These are phyloP conservation scores for Aspergillus hancockii DNA, from an alignment of 495 filamentous ascomycete genomes.

Conservation along the genomic window DNA sequence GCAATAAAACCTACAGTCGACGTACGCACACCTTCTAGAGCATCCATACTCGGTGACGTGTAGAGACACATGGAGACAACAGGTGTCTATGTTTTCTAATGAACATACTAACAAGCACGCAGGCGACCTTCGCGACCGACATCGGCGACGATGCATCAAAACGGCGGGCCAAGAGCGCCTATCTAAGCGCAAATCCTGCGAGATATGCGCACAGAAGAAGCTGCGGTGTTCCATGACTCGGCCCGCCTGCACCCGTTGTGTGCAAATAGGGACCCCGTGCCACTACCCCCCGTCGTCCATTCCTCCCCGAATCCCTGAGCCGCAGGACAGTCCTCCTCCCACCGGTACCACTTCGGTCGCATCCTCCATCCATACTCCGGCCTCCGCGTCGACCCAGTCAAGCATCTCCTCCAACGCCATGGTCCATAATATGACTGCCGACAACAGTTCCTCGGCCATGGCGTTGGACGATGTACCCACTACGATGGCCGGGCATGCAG, in stretches of 20 bases:
- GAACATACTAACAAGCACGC: background rate
- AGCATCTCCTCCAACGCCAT: background rate
- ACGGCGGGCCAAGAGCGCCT: conserved; percentile 20
- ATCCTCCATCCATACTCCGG: background rate
- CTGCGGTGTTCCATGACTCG: conserved; percentile 24
- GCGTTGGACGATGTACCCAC: background rate
- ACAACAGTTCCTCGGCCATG: background rate
- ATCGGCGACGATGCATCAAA: conserved; percentile 24
- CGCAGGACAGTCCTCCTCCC: background rate
- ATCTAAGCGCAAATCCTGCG: conserved; percentile 26
- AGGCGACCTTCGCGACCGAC: conserved; percentile 26
- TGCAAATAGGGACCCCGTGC: conserved; percentile 13
- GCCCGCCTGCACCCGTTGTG: conserved; percentile 21
- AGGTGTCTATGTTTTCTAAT: background rate
- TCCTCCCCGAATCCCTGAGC: background rate
- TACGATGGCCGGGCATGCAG: background rate
- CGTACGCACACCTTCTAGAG: conserved; percentile 11
- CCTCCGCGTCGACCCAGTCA: background rate
- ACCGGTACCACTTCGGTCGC: background rate
- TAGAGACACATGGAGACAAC: background rate
- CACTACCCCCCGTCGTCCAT: conserved; percentile 16
- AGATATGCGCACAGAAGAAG: conserved; percentile 23
- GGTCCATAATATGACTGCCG: background rate
- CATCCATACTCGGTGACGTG: background rate
- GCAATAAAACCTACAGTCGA: conserved; percentile 22